A percentile compares a stretch with the other conserved stretches of the same genome.
Conservation (phyloP, 495 filamentous ascomycete species). For the Achaetomiella virescens region DNA sequence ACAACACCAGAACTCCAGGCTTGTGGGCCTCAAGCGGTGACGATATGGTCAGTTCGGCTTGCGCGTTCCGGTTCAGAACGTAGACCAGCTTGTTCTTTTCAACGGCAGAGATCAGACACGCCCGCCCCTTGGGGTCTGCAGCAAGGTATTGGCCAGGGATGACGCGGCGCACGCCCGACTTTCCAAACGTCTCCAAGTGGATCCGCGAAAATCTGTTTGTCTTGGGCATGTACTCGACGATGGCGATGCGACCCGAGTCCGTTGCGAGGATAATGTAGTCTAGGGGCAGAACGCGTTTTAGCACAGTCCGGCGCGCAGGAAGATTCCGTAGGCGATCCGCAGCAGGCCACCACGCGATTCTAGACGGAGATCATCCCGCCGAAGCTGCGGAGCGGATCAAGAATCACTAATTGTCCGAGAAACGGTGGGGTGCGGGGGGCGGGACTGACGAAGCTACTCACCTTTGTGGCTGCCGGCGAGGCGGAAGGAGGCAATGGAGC, state of each 20-base stretch:
- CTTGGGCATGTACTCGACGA: conserved; percentile 83
- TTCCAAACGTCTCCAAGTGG: conserved; percentile 95
- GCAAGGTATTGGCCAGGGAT: conserved; percentile 94
- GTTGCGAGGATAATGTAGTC: conserved; percentile 95
- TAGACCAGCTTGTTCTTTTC: conserved; percentile 99
- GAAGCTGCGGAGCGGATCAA: conserved; percentile 55
- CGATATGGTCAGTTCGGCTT: conserved; percentile 91
- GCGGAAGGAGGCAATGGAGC: conserved; percentile 78
- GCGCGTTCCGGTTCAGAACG: conserved; percentile 90
- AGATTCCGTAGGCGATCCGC: conserved; percentile 10
- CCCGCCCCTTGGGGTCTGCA: conserved; percentile 89
- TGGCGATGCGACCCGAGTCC: conserved; percentile 90
- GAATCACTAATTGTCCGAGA: conserved; percentile 84
- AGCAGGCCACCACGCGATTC: conserved; percentile 23
- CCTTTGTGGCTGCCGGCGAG: conserved; percentile 93
- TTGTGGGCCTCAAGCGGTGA: conserved; percentile 97
- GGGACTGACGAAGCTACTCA: conserved; percentile 49
- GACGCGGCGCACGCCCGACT: conserved; percentile 90
- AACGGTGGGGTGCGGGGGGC: conserved; percentile 21
- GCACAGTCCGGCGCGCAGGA: conserved; percentile 42
- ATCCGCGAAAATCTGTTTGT: conserved; percentile 84
- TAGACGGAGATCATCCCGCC: conserved; percentile 31
- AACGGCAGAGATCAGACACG: conserved; percentile 84
- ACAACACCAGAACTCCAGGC: conserved; percentile 85
- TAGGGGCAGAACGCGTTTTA: conserved; percentile 51